These are phyloP conservation scores for Tephrocybe sp. DNA, from an alignment of 768 basidiomycete species.

Conservation along the genomic window DNA sequence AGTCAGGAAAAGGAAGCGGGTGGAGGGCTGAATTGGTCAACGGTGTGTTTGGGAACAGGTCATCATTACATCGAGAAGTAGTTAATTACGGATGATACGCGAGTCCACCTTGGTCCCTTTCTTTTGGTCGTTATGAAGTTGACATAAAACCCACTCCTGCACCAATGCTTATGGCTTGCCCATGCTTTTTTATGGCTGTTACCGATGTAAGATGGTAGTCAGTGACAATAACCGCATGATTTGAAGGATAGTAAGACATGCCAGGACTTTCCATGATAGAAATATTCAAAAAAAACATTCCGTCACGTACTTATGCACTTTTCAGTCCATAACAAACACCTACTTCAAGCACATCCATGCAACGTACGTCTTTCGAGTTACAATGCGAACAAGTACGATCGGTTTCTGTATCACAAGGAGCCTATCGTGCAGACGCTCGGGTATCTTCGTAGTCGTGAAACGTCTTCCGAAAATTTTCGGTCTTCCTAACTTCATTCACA, in stretches of 20 bases:
- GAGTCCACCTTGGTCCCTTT: too few relatives aligned
- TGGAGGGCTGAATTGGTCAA: constrained; percentile 53
- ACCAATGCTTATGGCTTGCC: neutral
- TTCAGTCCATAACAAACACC: neutral
- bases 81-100: too few relatives aligned
- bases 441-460: neutral
- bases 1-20: constrained; percentile 44
- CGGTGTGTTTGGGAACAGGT: constrained; percentile 38
- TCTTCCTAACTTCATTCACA: neutral
- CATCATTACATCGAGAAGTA: neutral
- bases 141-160: neutral
- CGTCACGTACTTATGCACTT: too few relatives aligned
- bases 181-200: constrained; percentile 3
- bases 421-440: neutral
- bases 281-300: neutral
- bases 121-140: too few relatives aligned
- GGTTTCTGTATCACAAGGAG: neutral
- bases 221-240: neutral
- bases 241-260: neutral
- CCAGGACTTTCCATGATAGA: neutral
- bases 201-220: neutral
- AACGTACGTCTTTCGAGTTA: neutral
- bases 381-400: neutral
- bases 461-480: neutral
- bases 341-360: neutral